Evolutionary conservation across 2,329 filamentous ascomycete species (phyloP), one percentile per base, ranked within the genome.

Genomic region (Ophiocordyceps camponoti-rufipedis): DNA sequence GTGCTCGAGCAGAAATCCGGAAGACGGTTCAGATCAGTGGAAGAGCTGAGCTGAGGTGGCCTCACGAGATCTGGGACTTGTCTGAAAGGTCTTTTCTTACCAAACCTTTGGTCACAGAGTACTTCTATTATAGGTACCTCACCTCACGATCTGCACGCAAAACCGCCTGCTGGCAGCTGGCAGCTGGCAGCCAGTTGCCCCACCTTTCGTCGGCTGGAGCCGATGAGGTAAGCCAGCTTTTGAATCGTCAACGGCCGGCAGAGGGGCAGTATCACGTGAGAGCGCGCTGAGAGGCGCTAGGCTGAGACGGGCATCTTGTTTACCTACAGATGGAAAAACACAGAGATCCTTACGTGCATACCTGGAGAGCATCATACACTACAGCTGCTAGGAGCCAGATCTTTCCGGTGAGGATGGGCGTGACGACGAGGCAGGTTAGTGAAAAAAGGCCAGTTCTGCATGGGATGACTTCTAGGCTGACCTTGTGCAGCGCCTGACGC

Each of bases 401-500:
- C 8, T 19, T 19, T 3, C 35, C n/a, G 35, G 16, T 19, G 16
- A 39, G 9, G n/a, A 39, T 39, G 35, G 35, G 35, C 16, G 35
- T 39, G 35, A 39, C n/a, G 35, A 39, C 35, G 35, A 39, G 35
- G 10, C n/a, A 39, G 35, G 35, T 38, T 16, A 16, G 29, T 2
- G 7, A 9, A 38, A 38, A 38, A n/a, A 5, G 5, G 14, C 10
- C 14, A 18, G 4, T 10, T 18, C 12, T n/a, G 14, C 12, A 6
- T 19, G n/a, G 4, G n/a, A n/a, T 10, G 3, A 16, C 16, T 18
- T 50, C 40, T 51, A 44, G 9, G 41, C 43, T 16, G 23, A 39
- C 39, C 12, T n/a, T 10, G 4, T 19, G 31, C 44, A 75, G 72
- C 66, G 64, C 47, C 57, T 60, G 47, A 60, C 66, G 48, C 60